Percentiles rank a stretch among this genome's conserved stretches.
phyloP scores from a whole-genome alignment of 495 filamentous ascomycete genomes.

The Geopyxis carbonaria region DNA sequence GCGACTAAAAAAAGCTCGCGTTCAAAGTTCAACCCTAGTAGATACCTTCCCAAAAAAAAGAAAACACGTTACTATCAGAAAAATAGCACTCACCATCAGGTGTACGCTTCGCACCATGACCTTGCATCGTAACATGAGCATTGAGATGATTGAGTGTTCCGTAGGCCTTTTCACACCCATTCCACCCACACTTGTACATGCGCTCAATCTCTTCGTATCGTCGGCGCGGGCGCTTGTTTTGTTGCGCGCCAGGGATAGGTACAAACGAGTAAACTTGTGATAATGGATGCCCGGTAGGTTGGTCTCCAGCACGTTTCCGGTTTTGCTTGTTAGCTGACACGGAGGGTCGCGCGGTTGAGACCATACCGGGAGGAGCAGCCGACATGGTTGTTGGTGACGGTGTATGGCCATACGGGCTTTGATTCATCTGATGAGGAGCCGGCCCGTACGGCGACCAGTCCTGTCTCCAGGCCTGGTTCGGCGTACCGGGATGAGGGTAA shows the following conservation, averaged over 20 bases:
- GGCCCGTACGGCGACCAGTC: conserved; percentile 16
- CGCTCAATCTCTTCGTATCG: conserved; percentile 97
- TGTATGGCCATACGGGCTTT: conserved; percentile 11
- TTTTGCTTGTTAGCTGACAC: conserved; percentile 9
- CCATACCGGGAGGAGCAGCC: conserved; percentile 5
- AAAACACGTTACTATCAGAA: background rate
- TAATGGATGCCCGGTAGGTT: conserved; percentile 31
- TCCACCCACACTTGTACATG: conserved; percentile 99
- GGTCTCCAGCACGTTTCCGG: conserved; percentile 23
- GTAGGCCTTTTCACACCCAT: conserved; percentile 95
- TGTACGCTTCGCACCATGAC: conserved; percentile 77
- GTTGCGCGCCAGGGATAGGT: conserved; percentile 89
- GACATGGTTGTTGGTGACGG: conserved; percentile 3
- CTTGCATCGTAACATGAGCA: conserved; percentile 96
- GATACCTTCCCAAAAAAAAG: conserved; percentile 1
- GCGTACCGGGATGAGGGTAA: conserved; percentile 12
- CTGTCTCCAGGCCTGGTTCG: conserved; percentile 15
- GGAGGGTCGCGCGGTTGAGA: conserved; percentile 11
- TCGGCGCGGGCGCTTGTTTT: conserved; percentile 88
- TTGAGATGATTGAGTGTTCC: conserved; percentile 93
- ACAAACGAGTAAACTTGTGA: conserved; percentile 93
- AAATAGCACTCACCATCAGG: conserved; percentile 68
- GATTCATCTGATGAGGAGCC: conserved; percentile 15
- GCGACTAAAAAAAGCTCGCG: background rate
- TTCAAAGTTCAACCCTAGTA: conserved; percentile 2